These are phyloP conservation scores for Leishmania tropica DNA, from an alignment of 208 protist genomes.

Conservation along the genomic window DNA sequence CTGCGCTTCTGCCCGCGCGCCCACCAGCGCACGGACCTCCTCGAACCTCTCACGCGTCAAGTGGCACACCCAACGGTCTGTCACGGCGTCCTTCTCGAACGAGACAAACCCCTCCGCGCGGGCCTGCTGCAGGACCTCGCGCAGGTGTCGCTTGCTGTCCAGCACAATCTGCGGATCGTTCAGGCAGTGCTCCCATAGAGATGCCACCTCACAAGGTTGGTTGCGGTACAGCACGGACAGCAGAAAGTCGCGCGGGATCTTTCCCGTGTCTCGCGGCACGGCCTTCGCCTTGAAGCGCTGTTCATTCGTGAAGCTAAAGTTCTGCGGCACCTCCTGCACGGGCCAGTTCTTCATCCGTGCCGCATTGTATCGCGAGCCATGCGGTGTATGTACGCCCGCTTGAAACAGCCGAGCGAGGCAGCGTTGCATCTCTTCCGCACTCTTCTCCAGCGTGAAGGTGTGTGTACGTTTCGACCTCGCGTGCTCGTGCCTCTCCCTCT, in stretches of 20 bases:
- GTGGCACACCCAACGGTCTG: slow-evolving; percentile 75
- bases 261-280: slow-evolving; percentile 85
- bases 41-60: slow-evolving; percentile 87
- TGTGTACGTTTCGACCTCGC: background rate
- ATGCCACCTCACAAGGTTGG: slow-evolving; percentile 87
- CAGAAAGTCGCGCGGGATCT: slow-evolving; percentile 86
- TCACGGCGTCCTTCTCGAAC: slow-evolving; percentile 80
- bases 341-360: slow-evolving; percentile 87
- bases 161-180: slow-evolving; percentile 84
- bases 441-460: background rate
- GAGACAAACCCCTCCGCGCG: slow-evolving; percentile 85
- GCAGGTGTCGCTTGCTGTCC: slow-evolving; percentile 91
- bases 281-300: slow-evolving; percentile 77
- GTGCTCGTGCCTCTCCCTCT: background rate
- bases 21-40: slow-evolving; percentile 74
- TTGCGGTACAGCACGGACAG: slow-evolving; percentile 89
- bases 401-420: slow-evolving; percentile 55
- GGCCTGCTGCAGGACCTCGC: slow-evolving; percentile 86
- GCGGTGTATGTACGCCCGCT: slow-evolving; percentile 71
- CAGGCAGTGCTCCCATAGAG: slow-evolving; percentile 84
- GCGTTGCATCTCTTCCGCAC: slow-evolving; percentile 29
- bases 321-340: slow-evolving; percentile 65
- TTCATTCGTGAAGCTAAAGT: slow-evolving; percentile 82
- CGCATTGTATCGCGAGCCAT: slow-evolving; percentile 65
- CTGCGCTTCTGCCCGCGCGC: slow-evolving; percentile 41